Conservation (phyloP, 768 basidiomycete species). For the Amanita subjunquillea region DNA sequence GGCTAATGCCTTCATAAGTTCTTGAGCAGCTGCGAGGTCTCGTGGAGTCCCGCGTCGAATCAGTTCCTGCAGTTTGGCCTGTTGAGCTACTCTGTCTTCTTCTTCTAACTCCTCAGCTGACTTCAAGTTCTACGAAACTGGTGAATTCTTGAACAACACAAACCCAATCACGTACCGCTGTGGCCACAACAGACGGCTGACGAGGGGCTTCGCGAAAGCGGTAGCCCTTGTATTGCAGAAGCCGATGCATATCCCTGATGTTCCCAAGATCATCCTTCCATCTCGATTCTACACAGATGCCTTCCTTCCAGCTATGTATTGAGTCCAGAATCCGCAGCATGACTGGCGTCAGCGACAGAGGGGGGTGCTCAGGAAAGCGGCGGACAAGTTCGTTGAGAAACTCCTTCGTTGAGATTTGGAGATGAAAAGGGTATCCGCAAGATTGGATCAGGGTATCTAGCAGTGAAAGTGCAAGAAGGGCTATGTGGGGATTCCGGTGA, state of each 20-base stretch:
- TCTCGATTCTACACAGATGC: constrained; percentile 77
- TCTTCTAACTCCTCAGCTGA: constrained; percentile 92
- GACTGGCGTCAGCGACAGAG: constrained; percentile 87
- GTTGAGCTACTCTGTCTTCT: constrained; percentile 91
- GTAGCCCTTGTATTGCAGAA: constrained; percentile 90
- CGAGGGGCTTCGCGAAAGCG: constrained; percentile 51
- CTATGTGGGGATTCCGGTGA: constrained; percentile 87
- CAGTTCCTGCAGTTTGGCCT: constrained; percentile 96
- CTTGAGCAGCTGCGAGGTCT: constrained; percentile 91
- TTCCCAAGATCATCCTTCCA: constrained; percentile 97
- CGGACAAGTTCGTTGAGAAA: constrained; percentile 98
- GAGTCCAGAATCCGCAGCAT: constrained; percentile 92
- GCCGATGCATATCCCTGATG: constrained; percentile 93
- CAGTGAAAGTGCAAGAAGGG: constrained; percentile 75
- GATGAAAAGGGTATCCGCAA: constrained; percentile 95
- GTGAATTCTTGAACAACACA: not conserved
- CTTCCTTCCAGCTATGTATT: constrained; percentile 91
- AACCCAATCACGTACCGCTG: constrained; percentile 28
- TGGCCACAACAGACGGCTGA: constrained; percentile 22
- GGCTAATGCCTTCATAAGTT: constrained; percentile 91
- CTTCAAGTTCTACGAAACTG: constrained; percentile 62
- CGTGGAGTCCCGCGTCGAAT: constrained; percentile 93
- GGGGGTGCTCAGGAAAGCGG: constrained; percentile 94
- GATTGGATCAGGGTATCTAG: constrained; percentile 90
- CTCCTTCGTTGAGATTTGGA: constrained; percentile 95